Percentiles rank a stretch among this genome's conserved stretches.
Conservation (phyloP, 2,329 filamentous ascomycete species). For the Trichoderma koningiopsis region DNA sequence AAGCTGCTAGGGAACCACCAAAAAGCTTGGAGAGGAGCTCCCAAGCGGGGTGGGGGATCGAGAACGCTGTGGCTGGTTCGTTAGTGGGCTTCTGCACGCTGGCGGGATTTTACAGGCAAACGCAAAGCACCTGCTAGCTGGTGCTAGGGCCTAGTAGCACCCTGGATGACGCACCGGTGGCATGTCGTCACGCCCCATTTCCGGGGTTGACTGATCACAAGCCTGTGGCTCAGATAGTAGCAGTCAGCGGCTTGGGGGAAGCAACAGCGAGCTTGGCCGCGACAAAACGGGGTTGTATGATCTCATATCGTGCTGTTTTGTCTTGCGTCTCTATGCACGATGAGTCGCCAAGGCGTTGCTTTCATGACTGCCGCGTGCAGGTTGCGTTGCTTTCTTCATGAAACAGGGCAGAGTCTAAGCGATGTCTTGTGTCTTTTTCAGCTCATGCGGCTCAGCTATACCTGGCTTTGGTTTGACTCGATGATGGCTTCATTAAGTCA, state of each 20-base stretch:
- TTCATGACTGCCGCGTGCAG: not conserved
- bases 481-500: not conserved
- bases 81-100: not conserved
- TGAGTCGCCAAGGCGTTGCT: not conserved
- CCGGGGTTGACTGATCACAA: constrained; percentile 18
- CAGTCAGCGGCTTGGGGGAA: constrained; percentile 7
- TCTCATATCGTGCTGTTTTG: constrained; percentile 5
- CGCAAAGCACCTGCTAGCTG: not conserved
- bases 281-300: not conserved
- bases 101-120: not conserved
- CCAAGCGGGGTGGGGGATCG: constrained; percentile 3
- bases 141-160: not conserved
- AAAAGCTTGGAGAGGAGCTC: not conserved
- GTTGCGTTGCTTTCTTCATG: not conserved
- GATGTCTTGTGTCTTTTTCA: not conserved
- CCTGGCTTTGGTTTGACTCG: not conserved
- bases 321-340: not conserved
- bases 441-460: not conserved
- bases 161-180: constrained; percentile 26
- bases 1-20: not conserved
- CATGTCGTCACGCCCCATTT: constrained; percentile 20
- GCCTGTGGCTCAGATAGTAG: not conserved
- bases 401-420: not conserved
- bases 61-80: not conserved
- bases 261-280: not conserved